Evolutionary conservation across 2,329 filamentous ascomycete species (phyloP), one percentile per base, ranked within the genome.

Genomic region (Fusarium caatingaense): DNA sequence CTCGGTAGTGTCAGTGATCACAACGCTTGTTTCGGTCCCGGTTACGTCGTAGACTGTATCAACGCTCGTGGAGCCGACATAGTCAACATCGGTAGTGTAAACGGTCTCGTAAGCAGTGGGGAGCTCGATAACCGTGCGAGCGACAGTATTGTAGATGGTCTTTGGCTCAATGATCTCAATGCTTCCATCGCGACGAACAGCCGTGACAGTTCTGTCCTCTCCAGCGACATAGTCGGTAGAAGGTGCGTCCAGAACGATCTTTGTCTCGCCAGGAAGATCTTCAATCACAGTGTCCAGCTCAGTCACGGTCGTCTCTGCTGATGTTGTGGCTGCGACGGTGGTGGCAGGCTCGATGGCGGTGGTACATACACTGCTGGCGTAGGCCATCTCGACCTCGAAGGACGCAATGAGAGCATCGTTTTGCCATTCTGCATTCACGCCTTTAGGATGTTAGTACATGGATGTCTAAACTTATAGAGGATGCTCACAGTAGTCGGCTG

Each of bases 271-370:
- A 12, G 23, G 20, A 3, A 44, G 42, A 18, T 45, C 18, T 27
- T 58, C 47, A 2, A 56, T 67, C 9, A 48, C 40, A 4, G 45
- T 51, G 18, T 34, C 30, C 1, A 44, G 44, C 12, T 51, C 27
- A 7, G 51, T 56, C 21, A 32, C 20, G 5, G 51, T 66, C 13
- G 32, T 45, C 3, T 41, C 53, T n/a, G 30, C n/a, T 50, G 28
- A 9, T 5, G 30, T n/a, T 42, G 55, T 51, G 9, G 46, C 55
- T 37, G 42, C n/a, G 11, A 45, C 37, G 5, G 56, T 66, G 20
- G 60, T 62, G 46, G 62, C 61, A 3, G 61, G 44, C 41, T 68
- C 61, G 12, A 68, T 64, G 7, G 61, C 50, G 12, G 61, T 41
- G 9, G 56, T 54, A 13, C 64, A 68, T 11, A 68, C 47, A 6